A percentile compares a stretch with the other conserved stretches of the same genome.
Conservation (phyloP, 768 basidiomycete genomes). For the Kwoniella sp. region DNA sequence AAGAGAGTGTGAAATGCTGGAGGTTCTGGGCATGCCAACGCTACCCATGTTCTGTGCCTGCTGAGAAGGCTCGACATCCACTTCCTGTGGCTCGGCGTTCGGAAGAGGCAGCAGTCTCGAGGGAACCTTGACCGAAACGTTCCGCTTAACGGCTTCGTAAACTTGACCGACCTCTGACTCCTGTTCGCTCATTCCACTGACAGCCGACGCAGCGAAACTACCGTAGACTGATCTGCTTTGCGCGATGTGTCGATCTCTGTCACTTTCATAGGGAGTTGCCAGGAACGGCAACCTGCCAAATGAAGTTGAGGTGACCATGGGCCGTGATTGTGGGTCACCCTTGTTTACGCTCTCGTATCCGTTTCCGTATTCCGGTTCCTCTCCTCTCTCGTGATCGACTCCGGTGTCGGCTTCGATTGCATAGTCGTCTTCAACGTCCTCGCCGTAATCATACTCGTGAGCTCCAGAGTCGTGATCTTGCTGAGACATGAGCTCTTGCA, state of each 20-base stretch:
- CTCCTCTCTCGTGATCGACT: neutral
- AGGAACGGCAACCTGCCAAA: conserved; percentile 11
- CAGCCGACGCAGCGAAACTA: conserved; percentile 35
- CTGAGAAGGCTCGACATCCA: neutral
- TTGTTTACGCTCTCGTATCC: neutral
- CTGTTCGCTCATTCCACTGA: conserved; percentile 27
- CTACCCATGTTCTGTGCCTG: neutral
- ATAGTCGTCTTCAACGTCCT: conserved; percentile 16
- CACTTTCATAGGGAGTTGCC: neutral
- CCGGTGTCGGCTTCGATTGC: conserved; percentile 6
- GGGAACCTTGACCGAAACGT: conserved; percentile 35
- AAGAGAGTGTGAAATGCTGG: conserved; percentile 18
- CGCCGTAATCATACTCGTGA: conserved; percentile 26
- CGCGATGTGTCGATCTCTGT: conserved; percentile 14
- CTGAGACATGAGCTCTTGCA: conserved; percentile 22
- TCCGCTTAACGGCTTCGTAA: conserved; percentile 39
- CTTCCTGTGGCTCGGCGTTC: neutral
- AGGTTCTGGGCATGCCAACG: neutral
- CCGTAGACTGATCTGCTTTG: conserved; percentile 22
- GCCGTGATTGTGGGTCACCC: neutral
- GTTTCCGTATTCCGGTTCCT: too few relatives aligned
- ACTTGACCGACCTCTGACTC: conserved; percentile 48
- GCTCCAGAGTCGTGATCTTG: conserved; percentile 22
- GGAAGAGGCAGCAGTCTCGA: conserved; percentile 22
- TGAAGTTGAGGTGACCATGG: conserved; percentile 1